These are phyloP conservation scores for Xanthoconium purpureum DNA, from an alignment of 768 basidiomycete genomes.

Conservation along the genomic window DNA sequence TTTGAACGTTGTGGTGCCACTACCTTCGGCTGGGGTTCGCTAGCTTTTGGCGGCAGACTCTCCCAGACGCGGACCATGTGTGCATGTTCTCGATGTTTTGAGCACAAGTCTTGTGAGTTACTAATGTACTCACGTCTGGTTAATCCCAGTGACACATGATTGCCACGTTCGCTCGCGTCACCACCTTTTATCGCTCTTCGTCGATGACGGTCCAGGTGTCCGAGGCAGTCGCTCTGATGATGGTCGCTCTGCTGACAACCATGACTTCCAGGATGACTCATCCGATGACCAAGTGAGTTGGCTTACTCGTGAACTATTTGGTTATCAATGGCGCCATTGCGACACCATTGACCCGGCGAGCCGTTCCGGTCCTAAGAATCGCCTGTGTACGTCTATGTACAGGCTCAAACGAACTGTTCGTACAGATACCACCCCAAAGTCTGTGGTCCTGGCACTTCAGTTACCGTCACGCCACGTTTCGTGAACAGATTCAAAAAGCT, in stretches of 20 bases:
- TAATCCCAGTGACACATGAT: background rate
- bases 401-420: too few species aligned
- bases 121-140: background rate
- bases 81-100: too few species aligned
- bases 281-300: background rate
- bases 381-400: too few species aligned
- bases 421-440: too few species aligned
- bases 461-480: background rate
- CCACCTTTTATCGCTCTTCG: background rate
- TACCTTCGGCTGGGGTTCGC: conserved; percentile 1
- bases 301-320: background rate
- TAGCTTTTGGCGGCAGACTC: background rate
- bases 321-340: background rate
- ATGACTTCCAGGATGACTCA: background rate
- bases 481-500: background rate
- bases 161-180: background rate
- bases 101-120: background rate
- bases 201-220: too few species aligned
- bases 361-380: too few species aligned
- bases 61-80: background rate
- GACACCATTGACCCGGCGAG: background rate
- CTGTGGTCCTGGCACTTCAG: too few species aligned
- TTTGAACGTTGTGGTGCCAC: background rate
- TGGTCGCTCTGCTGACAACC: background rate
- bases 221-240: background rate